Base-by-base conservation (phyloP, 352 stramenopile genomes). In the Globisporangium polare region DNA sequence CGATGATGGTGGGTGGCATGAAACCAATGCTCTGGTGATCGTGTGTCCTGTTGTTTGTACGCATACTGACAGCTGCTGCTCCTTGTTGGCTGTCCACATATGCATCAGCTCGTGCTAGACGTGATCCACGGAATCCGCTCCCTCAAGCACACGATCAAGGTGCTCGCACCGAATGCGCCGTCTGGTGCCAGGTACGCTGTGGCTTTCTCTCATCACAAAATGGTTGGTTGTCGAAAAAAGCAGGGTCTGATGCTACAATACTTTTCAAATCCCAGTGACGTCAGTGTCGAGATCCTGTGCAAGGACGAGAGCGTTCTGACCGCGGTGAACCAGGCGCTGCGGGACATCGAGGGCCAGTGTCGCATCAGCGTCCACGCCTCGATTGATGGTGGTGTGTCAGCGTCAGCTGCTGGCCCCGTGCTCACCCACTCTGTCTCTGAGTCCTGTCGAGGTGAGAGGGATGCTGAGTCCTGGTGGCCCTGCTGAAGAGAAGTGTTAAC, bases 111-210 rank as follows among this genome's bases (percentile, higher is more conserved):
- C 18, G 73, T 94, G 24, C 67, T 92, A 63, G 86, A 94, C 24
- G 83, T 98, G 39, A 91, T 99, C 57, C 88, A 97, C 67, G 92
- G 89, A 20, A 98, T 96, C 50, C 85, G 97, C 17, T 99, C 97
- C 6, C 78, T 99, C 15, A 77, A 80, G 12, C 86, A 91, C 65
- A 90, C 80, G 0, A 69, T 90, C 52, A 93, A 90, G 59, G 79
- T 78, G 1, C 68, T 93, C 24, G 77, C 84, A 15, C 81, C 83
- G 2, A 85, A 70, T 27, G 73, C 76, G n/a, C 39, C 56, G 13
- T 31, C 31, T 45, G 62, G 54, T 50, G 68, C 65, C 45, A 70
- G 59, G 69, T 79, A 68, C 20, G 55, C 62, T 17, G 42, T 17
- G 13, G 27, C 9, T 39, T 27, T 17, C 15, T n/a, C 22, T 29